Base-by-base conservation (phyloP, 148 eudicot genomes). In the Gaultheria prostrata region DNA sequence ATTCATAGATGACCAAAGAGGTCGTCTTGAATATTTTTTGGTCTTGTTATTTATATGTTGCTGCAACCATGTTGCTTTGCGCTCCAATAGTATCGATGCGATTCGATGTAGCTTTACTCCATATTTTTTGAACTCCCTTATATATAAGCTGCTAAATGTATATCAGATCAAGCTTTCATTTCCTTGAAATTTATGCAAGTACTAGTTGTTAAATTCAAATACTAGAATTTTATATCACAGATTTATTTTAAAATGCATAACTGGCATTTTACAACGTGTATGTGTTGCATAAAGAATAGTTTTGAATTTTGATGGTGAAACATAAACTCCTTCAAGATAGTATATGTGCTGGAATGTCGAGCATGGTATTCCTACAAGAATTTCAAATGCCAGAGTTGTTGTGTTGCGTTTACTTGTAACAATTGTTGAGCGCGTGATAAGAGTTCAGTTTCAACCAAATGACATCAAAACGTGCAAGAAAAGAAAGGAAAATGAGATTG, bases 1-100 rank as follows among this genome's bases (percentile, higher is more conserved):
- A 33, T 70, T 49, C 30, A 65, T 70, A 17, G 15, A 79, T 49
- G 63, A 24, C 83, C 50, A 65, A 70, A 81, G 67, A 43, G 20
- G 30, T 67, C 12, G 10, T 32, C 59, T 10, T 18, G 8, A 69
- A 32, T 3, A 17, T 17, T 18, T 30, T 20, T 13, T 3, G 18
- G 63, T 32, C 59, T 9, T 59, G 33, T 56, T 26, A 45, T 13
- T 13, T 63, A 10, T 13, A 14, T 2, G 30, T 61, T 26, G 43
- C 43, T 9, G 32, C 61, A 50, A 76, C 13, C 45, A 28, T 1
- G 39, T 32, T 48, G 50, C n/a, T 50, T 6, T 50, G 59, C 28
- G 51, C 51, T 73, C 53, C 26, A 76, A 33, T 48, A n/a, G 32
- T 46, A 32, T 76, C 14, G 35, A 13, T 26, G 11, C 5, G n/a